Conservation (phyloP, 2,329 filamentous ascomycete species). For the Chalaropsis ovoidea region DNA sequence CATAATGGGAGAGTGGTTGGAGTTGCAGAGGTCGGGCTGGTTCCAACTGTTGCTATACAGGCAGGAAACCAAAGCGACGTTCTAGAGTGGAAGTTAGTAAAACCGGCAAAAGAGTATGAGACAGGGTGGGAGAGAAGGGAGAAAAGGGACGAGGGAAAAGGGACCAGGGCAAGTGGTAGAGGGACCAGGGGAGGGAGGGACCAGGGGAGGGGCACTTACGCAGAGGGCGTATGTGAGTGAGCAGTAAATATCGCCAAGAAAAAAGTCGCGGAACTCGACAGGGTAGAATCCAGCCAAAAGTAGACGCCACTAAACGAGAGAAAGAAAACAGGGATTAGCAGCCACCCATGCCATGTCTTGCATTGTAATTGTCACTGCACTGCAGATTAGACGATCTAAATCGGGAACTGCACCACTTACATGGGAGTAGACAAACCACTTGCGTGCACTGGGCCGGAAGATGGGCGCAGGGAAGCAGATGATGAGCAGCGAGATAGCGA, state of each 20-base stretch:
- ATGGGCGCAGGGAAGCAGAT: conserved; percentile 67
- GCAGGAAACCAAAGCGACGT: conserved; percentile 89
- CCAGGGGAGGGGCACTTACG: conserved; percentile 17
- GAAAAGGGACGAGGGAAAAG: conserved; percentile 27
- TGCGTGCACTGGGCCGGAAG: conserved; percentile 64
- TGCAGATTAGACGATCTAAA: conserved; percentile 2
- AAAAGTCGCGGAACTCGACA: conserved; percentile 95
- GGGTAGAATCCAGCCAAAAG: conserved; percentile 77
- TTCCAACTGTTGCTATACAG: conserved; percentile 74
- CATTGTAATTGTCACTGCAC: conserved; percentile 4
- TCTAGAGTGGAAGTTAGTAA: conserved; percentile 40
- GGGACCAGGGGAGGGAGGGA: not conserved
- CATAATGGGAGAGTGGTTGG: conserved; percentile 66
- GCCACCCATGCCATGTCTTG: not conserved
- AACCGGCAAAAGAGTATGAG: not conserved
- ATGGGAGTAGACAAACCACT: conserved; percentile 84
- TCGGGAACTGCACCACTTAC: conserved; percentile 41
- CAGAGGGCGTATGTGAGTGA: conserved; percentile 74
- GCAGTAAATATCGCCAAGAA: conserved; percentile 94
- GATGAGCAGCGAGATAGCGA: conserved; percentile 55
- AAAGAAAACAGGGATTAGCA: conserved; percentile 43
- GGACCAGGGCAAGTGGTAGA: no score
- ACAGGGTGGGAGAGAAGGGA: not conserved
- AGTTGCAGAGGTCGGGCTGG: conserved; percentile 69
- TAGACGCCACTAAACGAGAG: conserved; percentile 54